These are phyloP conservation scores for Carex myosuroides DNA, from an alignment of 176 grass and related monocot species.

Conservation along the genomic window DNA sequence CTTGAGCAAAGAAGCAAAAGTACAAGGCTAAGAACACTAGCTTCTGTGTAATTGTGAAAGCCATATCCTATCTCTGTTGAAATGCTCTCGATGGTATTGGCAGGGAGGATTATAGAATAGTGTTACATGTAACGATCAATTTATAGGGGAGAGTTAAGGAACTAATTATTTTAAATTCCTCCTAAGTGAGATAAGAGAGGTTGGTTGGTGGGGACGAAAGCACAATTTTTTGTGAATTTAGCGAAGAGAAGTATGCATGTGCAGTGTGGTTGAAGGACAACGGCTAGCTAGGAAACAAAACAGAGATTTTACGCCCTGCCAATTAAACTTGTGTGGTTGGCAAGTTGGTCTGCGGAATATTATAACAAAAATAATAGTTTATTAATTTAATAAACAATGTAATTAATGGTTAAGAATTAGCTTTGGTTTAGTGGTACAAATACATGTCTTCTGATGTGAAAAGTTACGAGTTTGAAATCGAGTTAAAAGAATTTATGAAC, in stretches of 20 bases:
- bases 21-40: conserved; percentile 10
- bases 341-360: background rate
- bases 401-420: too few relatives aligned
- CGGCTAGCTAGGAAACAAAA: conserved; percentile 14
- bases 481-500: too few relatives aligned
- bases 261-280: conserved; percentile 6
- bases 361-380: background rate
- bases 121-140: background rate
- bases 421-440: too few relatives aligned
- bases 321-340: background rate
- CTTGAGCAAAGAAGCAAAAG: background rate
- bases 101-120: background rate
- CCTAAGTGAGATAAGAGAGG: background rate
- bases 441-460: too few relatives aligned
- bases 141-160: conserved; percentile 4
- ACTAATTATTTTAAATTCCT: background rate
- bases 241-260: background rate
- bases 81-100: background rate
- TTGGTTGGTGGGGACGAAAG: conserved; percentile 1
- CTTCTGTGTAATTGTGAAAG: conserved; percentile 7
- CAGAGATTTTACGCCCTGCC: conserved; percentile 17
- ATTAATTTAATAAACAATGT: background rate
- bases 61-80: conserved; percentile 1
- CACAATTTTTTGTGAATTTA: background rate
- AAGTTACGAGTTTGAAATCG: too few relatives aligned